Conservation (phyloP, 164 flowering plant species). For the Vitis amurensis region DNA sequence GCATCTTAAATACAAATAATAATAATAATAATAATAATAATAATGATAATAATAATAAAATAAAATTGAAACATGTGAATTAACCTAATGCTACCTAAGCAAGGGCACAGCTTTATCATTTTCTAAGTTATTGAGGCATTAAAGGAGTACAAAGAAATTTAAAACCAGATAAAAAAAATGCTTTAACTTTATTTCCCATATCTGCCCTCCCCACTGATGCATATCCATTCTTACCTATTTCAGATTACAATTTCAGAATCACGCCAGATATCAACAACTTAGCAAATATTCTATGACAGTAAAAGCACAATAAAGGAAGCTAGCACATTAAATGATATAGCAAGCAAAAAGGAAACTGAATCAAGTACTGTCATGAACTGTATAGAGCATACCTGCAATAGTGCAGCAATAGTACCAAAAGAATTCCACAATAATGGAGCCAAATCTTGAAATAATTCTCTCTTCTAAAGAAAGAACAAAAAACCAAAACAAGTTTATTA, state of each 20-base stretch:
- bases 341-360: not conserved
- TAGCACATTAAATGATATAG: not conserved
- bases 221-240: not conserved
- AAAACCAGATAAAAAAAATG: too few relatives aligned
- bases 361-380: not conserved
- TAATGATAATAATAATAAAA: too few relatives aligned
- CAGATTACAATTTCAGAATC: not conserved
- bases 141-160: not conserved
- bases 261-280: not conserved
- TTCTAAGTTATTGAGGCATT: not conserved
- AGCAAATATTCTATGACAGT: not conserved
- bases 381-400: slow-evolving; percentile 62
- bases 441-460: slow-evolving; percentile 80
- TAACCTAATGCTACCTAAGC: too few relatives aligned
- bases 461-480: slow-evolving; percentile 45
- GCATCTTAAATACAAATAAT: too few relatives aligned
- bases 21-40: too few relatives aligned
- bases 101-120: not conserved
- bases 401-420: slow-evolving; percentile 84
- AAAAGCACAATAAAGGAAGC: not conserved
- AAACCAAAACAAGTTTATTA: slow-evolving; percentile 21
- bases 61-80: too few relatives aligned
- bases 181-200: too few relatives aligned
- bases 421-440: slow-evolving; percentile 88
- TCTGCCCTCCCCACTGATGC: not conserved